Evolutionary conservation across 2,329 filamentous ascomycete species (phyloP).

Genomic region (Epichloe sibirici): DNA sequence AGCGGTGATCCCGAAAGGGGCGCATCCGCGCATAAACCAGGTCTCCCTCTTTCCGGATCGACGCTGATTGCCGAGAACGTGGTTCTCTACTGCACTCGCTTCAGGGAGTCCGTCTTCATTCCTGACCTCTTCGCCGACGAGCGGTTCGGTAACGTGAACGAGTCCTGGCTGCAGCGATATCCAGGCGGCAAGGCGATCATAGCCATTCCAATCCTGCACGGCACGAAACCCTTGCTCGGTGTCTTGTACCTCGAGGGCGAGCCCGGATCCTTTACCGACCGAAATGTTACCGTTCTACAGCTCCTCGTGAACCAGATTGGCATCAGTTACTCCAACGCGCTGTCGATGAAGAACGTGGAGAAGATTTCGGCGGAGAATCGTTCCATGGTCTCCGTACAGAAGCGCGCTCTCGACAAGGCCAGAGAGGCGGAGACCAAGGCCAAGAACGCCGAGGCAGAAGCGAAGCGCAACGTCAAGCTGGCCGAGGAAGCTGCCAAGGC

Average conservation of each 20-base stretch:
- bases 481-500: slow-evolving; percentile 76
- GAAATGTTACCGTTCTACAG: slow-evolving; percentile 53
- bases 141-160: slow-evolving; percentile 62
- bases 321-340: slow-evolving; percentile 57
- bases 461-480: slow-evolving; percentile 65
- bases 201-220: slow-evolving; percentile 67
- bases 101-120: slow-evolving; percentile 63
- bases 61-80: slow-evolving; percentile 65
- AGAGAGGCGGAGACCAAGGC: slow-evolving; percentile 64
- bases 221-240: slow-evolving; percentile 56
- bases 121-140: slow-evolving; percentile 64
- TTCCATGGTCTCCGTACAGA: slow-evolving; percentile 67
- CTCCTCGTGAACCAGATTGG: slow-evolving; percentile 69
- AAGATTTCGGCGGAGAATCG: slow-evolving; percentile 68
- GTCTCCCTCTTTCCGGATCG: slow-evolving; percentile 51
- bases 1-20: slow-evolving; percentile 60
- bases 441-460: slow-evolving; percentile 63
- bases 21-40: slow-evolving; percentile 53
- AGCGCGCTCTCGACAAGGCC: slow-evolving; percentile 59
- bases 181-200: slow-evolving; percentile 64
- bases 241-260: slow-evolving; percentile 66
- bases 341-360: slow-evolving; percentile 58
- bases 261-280: slow-evolving; percentile 64
- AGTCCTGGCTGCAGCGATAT: slow-evolving; percentile 55
- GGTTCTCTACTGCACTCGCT: slow-evolving; percentile 63